Conservation (phyloP, 2,329 filamentous ascomycete species). For the Claviceps digitariae region DNA sequence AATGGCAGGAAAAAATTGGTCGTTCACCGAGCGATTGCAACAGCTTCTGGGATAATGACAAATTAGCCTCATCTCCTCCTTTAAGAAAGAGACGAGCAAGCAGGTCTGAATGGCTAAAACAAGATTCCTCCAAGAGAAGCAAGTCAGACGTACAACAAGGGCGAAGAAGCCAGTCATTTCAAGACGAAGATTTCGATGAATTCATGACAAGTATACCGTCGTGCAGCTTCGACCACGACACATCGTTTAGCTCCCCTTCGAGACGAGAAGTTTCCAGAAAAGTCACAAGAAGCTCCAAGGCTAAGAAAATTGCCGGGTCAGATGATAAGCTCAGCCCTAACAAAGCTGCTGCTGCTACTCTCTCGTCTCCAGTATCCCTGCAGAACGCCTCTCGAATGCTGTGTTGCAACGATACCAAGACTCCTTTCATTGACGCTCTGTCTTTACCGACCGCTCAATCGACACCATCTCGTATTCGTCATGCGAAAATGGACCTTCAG, state of each 20-base stretch:
- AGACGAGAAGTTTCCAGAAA: constrained; percentile 8
- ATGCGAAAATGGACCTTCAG: neutral
- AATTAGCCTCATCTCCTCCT: constrained; percentile 4
- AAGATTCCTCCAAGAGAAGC: constrained; percentile 16
- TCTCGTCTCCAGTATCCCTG: constrained; percentile 17
- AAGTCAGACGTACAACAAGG: constrained; percentile 7
- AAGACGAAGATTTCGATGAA: constrained; percentile 8
- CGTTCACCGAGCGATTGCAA: constrained; percentile 4
- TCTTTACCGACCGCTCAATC: constrained; percentile 1
- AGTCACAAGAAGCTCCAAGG: neutral
- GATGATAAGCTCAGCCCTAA: constrained; percentile 8
- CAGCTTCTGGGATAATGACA: constrained; percentile 11
- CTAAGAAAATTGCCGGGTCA: neutral
- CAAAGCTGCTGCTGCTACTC: constrained; percentile 10
- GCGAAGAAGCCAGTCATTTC: neutral
- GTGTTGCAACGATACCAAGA: neutral
- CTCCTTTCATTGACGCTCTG: neutral
- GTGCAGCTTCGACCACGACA: constrained; percentile 3
- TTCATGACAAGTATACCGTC: constrained; percentile 2
- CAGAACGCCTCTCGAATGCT: constrained; percentile 1
- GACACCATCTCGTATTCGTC: neutral
- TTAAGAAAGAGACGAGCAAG: constrained; percentile 14
- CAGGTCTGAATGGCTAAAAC: constrained; percentile 20
- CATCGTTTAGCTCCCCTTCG: constrained; percentile 2
- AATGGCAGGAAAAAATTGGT: constrained; percentile 18